A percentile compares a stretch with the other conserved stretches of the same genome.
phyloP scores from a whole-genome alignment of 2,329 filamentous ascomycete genomes.

The Exophiala bonariae region DNA sequence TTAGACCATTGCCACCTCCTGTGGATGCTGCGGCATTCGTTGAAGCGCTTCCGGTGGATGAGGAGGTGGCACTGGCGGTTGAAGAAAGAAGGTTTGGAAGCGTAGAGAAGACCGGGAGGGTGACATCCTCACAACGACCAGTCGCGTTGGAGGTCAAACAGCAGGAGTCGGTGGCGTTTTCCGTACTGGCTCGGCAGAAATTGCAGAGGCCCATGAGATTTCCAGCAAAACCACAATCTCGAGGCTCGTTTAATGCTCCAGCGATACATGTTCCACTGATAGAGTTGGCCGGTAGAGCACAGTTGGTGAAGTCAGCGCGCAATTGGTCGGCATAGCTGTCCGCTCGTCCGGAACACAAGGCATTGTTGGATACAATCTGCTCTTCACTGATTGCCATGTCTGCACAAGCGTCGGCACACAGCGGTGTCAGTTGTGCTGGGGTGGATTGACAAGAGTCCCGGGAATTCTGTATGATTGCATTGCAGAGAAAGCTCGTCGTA shows the following conservation, averaged over 20 bases:
- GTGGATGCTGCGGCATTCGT: slow-evolving; percentile 44
- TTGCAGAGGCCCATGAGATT: slow-evolving; percentile 76
- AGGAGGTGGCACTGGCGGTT: slow-evolving; percentile 60
- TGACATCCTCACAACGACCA: slow-evolving; percentile 70
- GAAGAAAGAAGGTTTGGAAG: slow-evolving; percentile 63
- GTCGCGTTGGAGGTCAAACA: slow-evolving; percentile 81
- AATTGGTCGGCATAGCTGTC: slow-evolving; percentile 72
- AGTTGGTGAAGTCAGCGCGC: slow-evolving; percentile 88
- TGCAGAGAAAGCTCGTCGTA: slow-evolving; percentile 89
- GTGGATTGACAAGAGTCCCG: slow-evolving; percentile 67
- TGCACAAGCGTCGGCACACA: slow-evolving; percentile 89
- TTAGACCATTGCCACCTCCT: slow-evolving; percentile 55
- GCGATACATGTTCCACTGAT: slow-evolving; percentile 73
- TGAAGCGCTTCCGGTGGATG: slow-evolving; percentile 63
- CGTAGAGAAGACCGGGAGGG: slow-evolving; percentile 69
- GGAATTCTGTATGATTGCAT: slow-evolving; percentile 89
- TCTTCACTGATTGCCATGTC: slow-evolving; percentile 87
- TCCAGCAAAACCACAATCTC: slow-evolving; percentile 81
- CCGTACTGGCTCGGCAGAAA: slow-evolving; percentile 79
- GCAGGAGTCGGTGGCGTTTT: slow-evolving; percentile 93
- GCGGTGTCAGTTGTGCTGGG: slow-evolving; percentile 64
- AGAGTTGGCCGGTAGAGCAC: slow-evolving; percentile 77
- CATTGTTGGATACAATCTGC: slow-evolving; percentile 71
- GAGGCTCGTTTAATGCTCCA: slow-evolving; percentile 75
- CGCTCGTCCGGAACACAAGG: slow-evolving; percentile 69